Conservation (phyloP, 108 stramenopile genomes). For the Mayamaea pseudoterrestris region DNA sequence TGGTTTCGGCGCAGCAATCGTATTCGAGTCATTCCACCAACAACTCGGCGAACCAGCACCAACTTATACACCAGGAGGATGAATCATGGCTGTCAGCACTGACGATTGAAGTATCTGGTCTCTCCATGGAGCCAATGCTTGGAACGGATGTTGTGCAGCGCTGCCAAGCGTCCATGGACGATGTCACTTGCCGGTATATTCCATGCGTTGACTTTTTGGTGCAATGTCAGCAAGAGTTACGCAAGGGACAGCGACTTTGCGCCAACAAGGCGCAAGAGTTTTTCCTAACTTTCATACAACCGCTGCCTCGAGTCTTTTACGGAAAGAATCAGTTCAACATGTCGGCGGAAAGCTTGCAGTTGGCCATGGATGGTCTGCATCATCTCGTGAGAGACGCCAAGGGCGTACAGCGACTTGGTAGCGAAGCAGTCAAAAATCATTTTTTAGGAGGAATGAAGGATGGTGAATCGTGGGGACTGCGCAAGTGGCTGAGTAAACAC, state of each 20-base stretch:
- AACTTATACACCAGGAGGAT: too few species aligned
- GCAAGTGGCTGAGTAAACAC: slow-evolving; percentile 75
- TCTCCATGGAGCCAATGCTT: slow-evolving; percentile 52
- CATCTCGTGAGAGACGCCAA: slow-evolving; percentile 38
- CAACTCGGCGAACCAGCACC: too few species aligned
- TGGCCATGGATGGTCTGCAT: slow-evolving; percentile 40
- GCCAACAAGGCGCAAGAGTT: slow-evolving; percentile 60
- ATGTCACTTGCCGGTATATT: slow-evolving; percentile 59
- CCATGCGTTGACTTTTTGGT: slow-evolving; percentile 85
- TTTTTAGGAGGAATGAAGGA: slow-evolving; percentile 85
- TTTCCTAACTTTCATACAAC: slow-evolving; percentile 39
- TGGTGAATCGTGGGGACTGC: slow-evolving; percentile 79
- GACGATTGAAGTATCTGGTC: slow-evolving; percentile 17
- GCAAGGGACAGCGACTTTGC: slow-evolving; percentile 37
- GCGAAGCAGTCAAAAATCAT: slow-evolving; percentile 69
- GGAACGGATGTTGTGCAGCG: slow-evolving; percentile 42
- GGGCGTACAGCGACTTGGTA: slow-evolving; percentile 32
- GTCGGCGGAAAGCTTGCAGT: slow-evolving; percentile 23
- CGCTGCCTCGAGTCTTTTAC: slow-evolving; percentile 51
- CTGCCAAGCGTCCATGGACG: slow-evolving; percentile 35
- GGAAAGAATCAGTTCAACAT: slow-evolving; percentile 42
- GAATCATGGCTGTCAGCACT: slow-evolving; percentile 26
- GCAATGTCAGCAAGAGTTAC: slow-evolving; percentile 74
- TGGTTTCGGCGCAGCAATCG: too few species aligned
- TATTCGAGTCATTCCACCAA: neutral